Base-by-base conservation (phyloP, 1,139 yeast genomes). In the Taiozyma onychis region DNA sequence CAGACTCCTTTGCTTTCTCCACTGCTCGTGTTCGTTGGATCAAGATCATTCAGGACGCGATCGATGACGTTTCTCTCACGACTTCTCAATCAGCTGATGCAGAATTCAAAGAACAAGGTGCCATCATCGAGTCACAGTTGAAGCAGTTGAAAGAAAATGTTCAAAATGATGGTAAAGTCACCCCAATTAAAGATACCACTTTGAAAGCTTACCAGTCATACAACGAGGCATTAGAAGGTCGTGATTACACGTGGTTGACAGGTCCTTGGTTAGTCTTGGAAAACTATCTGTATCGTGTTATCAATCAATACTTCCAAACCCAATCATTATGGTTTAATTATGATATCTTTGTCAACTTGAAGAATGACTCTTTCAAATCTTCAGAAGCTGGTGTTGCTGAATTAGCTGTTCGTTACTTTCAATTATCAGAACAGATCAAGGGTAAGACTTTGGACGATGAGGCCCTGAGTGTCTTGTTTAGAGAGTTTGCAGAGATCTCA, bases 241-340 rank as follows among this genome's bases (percentile, higher is more conserved):
- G 50, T 48, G 64, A 51, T 45, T 60, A 68, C 55, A 78, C 85
- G 21, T 93, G 97, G 98, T 72, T 75, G 53, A 76, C 84, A n/a
- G 96, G 93, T 0, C 97, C 96, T 21, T 93, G 99, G 99, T 72
- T 93, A 51, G 85, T 76, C 62, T 74, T 88, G 47, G 99, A 95
- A 68, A 86, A 97, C 66, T 85, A 85, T 64, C 66, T 93, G 54
- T 93, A 93, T 70, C 81, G 95, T 53, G 67, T 75, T 51, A 71
- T 90, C 51, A 80, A 84, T 62, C 57, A 70, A 39, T 64, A 72
- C 59, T 71, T 83, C 65, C 63, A 72, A 50, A 51, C 66, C 48
- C 66, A 66, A 52, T 54, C 69, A 48, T 61, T 59, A 30, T 85
- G 90, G 90, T 65, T 69, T 46, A 59, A 71, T 18, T 85, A 80